Evolutionary conservation across 2,329 filamentous ascomycete genomes (phyloP).

Genomic region (Penicillium sp.): DNA sequence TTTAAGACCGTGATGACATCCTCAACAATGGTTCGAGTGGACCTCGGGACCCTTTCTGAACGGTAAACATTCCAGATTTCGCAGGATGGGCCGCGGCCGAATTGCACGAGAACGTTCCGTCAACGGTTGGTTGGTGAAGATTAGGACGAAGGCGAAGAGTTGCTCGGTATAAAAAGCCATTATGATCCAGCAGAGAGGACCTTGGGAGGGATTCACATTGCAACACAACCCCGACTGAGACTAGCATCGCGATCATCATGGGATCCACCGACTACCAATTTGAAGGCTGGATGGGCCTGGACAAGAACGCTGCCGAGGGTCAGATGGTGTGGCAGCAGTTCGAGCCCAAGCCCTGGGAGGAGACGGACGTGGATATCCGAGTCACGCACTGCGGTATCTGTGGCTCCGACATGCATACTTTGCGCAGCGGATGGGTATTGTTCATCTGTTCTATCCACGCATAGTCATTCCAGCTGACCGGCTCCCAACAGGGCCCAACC

Average conservation of each 20-base stretch:
- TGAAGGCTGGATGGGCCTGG: constrained; percentile 56
- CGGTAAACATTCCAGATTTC: no score
- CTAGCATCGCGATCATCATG: constrained; percentile 15
- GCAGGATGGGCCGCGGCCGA: background rate
- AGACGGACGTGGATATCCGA: constrained; percentile 63
- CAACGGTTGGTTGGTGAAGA: background rate
- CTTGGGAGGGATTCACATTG: background rate
- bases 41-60: no score
- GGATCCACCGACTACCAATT: constrained; percentile 48
- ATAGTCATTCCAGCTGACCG: background rate
- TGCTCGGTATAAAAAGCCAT: background rate
- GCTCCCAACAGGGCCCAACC: constrained; percentile 27
- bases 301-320: constrained; percentile 49
- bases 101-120: background rate
- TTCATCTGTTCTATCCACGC: background rate
- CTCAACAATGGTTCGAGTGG: constrained; percentile 6
- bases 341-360: constrained; percentile 63
- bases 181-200: background rate
- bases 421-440: constrained; percentile 49
- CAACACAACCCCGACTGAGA: background rate
- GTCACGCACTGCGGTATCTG: constrained; percentile 65
- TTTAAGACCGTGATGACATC: constrained; percentile 15
- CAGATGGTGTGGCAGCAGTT: constrained; percentile 56
- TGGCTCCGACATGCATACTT: constrained; percentile 58
- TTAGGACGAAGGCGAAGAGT: background rate